phyloP scores from a whole-genome alignment of 257 asterid genomes.

The Nyctanthes arbortristis region DNA sequence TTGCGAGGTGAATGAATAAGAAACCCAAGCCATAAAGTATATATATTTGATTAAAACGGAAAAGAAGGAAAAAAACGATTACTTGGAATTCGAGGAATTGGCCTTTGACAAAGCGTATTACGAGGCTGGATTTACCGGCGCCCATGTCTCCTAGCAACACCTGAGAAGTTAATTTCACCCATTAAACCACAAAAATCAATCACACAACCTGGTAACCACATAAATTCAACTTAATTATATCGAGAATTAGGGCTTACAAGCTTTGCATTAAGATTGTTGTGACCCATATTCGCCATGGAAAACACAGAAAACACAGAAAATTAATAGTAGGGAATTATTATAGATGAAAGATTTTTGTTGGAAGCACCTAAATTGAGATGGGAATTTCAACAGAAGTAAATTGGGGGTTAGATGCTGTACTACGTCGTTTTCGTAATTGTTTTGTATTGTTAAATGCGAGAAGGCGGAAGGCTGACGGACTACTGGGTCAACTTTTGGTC shows the following conservation, averaged over 20 bases:
- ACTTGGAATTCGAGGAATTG: slow-evolving; percentile 93
- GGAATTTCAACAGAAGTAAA: not conserved
- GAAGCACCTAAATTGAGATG: not conserved
- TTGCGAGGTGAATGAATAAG: not conserved
- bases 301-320: not conserved
- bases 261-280: slow-evolving; percentile 79
- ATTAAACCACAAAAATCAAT: slow-evolving; percentile 1
- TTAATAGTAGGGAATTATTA: not conserved
- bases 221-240: slow-evolving; percentile 5
- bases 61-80: not conserved
- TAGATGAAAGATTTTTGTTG: not conserved
- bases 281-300: slow-evolving; percentile 53
- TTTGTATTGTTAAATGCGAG: not conserved
- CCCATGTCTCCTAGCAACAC: slow-evolving; percentile 96
- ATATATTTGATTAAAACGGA: not conserved
- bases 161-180: slow-evolving; percentile 34
- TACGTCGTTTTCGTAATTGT: not conserved
- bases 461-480: not conserved
- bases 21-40: not conserved
- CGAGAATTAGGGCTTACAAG: slow-evolving; percentile 45
- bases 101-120: slow-evolving; percentile 88
- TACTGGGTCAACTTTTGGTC: not conserved
- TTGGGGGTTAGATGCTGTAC: not conserved
- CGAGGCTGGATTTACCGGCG: slow-evolving; percentile 93
- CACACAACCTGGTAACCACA: not conserved